Percentiles rank a stretch among this genome's conserved stretches.
Evolutionary conservation across 2,329 filamentous ascomycete species (phyloP).

Genomic region (Rhinocladiella similis): DNA sequence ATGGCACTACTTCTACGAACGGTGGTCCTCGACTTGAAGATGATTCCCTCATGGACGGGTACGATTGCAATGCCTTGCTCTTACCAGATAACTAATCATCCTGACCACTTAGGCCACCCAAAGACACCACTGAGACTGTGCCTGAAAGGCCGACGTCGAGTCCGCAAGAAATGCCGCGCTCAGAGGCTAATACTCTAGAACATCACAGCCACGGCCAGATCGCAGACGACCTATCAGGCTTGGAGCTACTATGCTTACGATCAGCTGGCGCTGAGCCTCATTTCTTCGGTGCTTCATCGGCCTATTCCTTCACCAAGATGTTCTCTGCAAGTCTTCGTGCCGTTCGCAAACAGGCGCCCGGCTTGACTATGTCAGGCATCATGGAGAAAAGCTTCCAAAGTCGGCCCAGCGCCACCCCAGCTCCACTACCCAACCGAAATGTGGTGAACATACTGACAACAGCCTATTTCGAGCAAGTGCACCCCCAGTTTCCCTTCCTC

Average conservation of each 20-base stretch:
- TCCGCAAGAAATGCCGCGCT: neutral
- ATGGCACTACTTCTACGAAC: too few species aligned
- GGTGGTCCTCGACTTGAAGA: too few species aligned
- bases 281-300: slow-evolving; percentile 13
- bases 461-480: slow-evolving; percentile 42
- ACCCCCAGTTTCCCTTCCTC: slow-evolving; percentile 41
- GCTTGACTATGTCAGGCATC: too few species aligned
- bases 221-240: slow-evolving; percentile 3
- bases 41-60: too few species aligned
- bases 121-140: too few species aligned
- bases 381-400: too few species aligned
- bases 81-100: too few species aligned
- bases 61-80: too few species aligned
- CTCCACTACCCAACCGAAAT: slow-evolving; percentile 7
- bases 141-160: too few species aligned
- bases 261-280: slow-evolving; percentile 14
- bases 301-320: slow-evolving; percentile 9
- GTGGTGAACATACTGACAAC: slow-evolving; percentile 7
- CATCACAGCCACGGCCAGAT: neutral
- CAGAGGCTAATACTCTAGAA: neutral
- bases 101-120: too few species aligned
- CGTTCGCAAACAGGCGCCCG: too few species aligned
- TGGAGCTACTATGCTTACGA: slow-evolving; percentile 12
- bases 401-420: slow-evolving; percentile 1
- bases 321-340: neutral